Evolutionary conservation across 2,329 filamentous ascomycete species (phyloP), one percentile per base, ranked within the genome.

Genomic region (Aphanocladium album): DNA sequence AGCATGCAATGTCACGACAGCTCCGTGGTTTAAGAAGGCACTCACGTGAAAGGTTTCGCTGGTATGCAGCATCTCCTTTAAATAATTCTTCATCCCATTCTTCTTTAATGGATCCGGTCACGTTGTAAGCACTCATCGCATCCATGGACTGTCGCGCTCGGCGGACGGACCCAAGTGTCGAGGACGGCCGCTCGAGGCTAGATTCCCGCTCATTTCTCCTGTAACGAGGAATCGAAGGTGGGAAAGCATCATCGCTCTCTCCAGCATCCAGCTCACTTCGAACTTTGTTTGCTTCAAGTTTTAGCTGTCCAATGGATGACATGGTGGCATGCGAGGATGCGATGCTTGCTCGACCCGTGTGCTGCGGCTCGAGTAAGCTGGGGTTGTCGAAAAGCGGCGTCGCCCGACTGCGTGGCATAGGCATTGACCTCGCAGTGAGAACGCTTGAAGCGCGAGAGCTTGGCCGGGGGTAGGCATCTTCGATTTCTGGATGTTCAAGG

Each of bases 211-310:
- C 59, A 23, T 19, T 39, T 14, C 45, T 45, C 1, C 59, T 45
- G 37, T 51, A 57, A 25, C 59, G 59, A 17, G 52, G 59, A 12
- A 61, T 56, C 1, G 52, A 56, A 1, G 59, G 59, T 11, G 59
- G 59, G 16, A 49, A 60, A 1, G 57, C 47, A 27, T 60, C 51
- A 12, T 51, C 52, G 39, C 59, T 51, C 23, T 60, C 58, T 7
- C 41, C 50, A 11, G 58, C 14, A 3, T 25, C 27, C 19, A 33
- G 2, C 11, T 23, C 41, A 2, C 46, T n/a, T 5, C 37, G 45
- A 1, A 14, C 21, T 5, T 23, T 14, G 25, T 12, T n/a, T 23
- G 25, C 12, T 14, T 56, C 37, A 6, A 56, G 46, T 17, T 45
- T 50, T 1, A 35, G 52, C 17, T 35, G 59, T 2, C 59, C 59